Base-by-base conservation (phyloP, 768 basidiomycete genomes). In the Calocybe cyanea region DNA sequence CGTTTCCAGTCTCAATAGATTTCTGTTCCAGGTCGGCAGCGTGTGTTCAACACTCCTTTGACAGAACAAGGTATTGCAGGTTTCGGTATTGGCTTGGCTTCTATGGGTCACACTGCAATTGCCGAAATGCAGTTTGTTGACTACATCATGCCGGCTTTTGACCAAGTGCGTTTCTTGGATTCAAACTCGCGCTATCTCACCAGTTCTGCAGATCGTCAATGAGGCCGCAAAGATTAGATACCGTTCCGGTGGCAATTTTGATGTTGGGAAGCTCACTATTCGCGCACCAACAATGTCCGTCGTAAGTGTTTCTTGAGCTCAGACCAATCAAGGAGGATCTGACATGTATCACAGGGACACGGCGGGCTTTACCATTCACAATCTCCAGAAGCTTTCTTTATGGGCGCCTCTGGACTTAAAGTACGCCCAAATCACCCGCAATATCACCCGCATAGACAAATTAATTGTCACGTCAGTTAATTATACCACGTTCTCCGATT, bases 351-450 rank as follows among this genome's bases (percentile, higher is more conserved):
- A 15, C 14, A 76, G 74, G 78, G 82, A 4, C 93, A 97, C 59
- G 93, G 93, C 34, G 93, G 86, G 18, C 64, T 94, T 46, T 97
- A 96, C 60, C 93, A 97, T 58, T 94, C 91, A 6, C 93, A 97
- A 64, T 92, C 89, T 45, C 93, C 93, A 3, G 94, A 97, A 64
- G 92, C 87, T 0, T 97, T 85, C 67, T 97, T 97, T 63, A 77
- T 95, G 72, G 92, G 87, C 25, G 92, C 90, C 7, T 71, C 90
- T 0, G 93, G 93, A 0, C 60, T 97, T 33, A 96, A 96, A 75
- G 92, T 88, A 46, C 11, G 49, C 33, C 28, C 23, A 14, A 8
- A 18, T 17, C 14, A 31, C n/a, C 45, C n/a, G 19, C 25, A 30
- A 46, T 13, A 13, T 19, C 3, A 23, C 19, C 8, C 21, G 13